Evolutionary conservation across 306 rosid genomes (phyloP).

Genomic region (Prunus campanulata): DNA sequence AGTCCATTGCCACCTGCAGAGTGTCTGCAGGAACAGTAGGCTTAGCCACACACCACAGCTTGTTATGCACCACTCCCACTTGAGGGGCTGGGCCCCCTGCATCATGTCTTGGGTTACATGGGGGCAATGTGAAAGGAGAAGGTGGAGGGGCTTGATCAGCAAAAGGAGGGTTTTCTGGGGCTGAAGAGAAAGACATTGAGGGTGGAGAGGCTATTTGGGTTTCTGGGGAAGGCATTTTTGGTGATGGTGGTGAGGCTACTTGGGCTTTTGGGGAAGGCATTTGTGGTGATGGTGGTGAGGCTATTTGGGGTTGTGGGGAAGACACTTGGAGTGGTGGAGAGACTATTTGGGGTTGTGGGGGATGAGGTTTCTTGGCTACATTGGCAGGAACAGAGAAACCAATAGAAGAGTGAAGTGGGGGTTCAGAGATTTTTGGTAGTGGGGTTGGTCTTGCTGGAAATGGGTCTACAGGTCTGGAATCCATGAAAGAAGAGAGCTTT

Average conservation of each 20-base stretch:
- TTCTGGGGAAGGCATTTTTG: constrained; percentile 28
- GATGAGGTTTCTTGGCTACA: constrained; percentile 39
- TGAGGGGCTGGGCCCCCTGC: constrained; percentile 51
- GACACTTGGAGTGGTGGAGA: constrained; percentile 43
- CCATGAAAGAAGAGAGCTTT: constrained; percentile 46
- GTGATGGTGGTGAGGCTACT: constrained; percentile 14
- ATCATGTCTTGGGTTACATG: constrained; percentile 49
- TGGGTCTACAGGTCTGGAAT: constrained; percentile 24
- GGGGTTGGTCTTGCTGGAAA: constrained; percentile 61
- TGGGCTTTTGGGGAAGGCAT: constrained; percentile 37
- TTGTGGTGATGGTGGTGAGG: constrained; percentile 10
- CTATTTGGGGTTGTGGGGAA: constrained; percentile 13
- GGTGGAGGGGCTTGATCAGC: constrained; percentile 60
- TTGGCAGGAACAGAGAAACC: constrained; percentile 46
- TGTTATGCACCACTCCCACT: constrained; percentile 42
- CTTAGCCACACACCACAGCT: constrained; percentile 94
- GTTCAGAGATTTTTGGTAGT: constrained; percentile 46
- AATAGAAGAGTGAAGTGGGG: constrained; percentile 51
- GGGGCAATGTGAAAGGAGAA: constrained; percentile 46
- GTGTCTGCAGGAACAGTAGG: constrained; percentile 77
- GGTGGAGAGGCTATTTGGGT: constrained; percentile 27
- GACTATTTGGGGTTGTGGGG: constrained; percentile 41
- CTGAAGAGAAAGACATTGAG: constrained; percentile 20
- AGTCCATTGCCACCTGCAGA: constrained; percentile 72
- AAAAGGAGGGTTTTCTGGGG: constrained; percentile 51